Percentiles rank a stretch among this genome's conserved stretches.
phyloP scores from a whole-genome alignment of 208 protist genomes.

The Phytomonas serpens region DNA sequence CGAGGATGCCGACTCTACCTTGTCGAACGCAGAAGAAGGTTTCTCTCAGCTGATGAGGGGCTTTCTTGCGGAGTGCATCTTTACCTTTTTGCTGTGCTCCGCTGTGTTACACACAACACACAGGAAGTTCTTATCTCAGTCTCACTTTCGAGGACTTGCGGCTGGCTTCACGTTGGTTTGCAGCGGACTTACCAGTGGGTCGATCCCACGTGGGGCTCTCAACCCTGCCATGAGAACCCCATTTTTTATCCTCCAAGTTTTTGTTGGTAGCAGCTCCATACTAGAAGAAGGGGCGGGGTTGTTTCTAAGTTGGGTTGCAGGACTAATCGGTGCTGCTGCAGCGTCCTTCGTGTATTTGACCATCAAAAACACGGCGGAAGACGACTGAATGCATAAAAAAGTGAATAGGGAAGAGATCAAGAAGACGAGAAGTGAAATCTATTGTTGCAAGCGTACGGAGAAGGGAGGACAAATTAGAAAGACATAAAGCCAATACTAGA shows the following conservation, averaged over 20 bases:
- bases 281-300: constrained; percentile 55
- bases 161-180: constrained; percentile 70
- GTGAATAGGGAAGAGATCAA: too few relatives aligned
- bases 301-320: constrained; percentile 60
- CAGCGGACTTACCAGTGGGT: constrained; percentile 41
- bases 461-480: background rate
- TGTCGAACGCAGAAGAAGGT: constrained; percentile 55
- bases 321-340: constrained; percentile 49
- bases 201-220: constrained; percentile 67
- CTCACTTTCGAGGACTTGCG: constrained; percentile 77
- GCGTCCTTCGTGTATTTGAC: constrained; percentile 70
- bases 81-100: constrained; percentile 75
- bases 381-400: background rate
- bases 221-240: constrained; percentile 64
- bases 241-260: constrained; percentile 58
- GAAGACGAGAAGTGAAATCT: too few relatives aligned
- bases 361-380: constrained; percentile 41
- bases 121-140: constrained; percentile 40
- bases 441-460: background rate
- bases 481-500: background rate
- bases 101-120: constrained; percentile 69
- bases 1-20: constrained; percentile 44
- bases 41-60: constrained; percentile 54
- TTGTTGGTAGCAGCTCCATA: constrained; percentile 25
- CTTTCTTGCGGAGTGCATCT: constrained; percentile 71